phyloP scores from a whole-genome alignment of 108 stramenopile species.

The Skeletonema costatum region DNA sequence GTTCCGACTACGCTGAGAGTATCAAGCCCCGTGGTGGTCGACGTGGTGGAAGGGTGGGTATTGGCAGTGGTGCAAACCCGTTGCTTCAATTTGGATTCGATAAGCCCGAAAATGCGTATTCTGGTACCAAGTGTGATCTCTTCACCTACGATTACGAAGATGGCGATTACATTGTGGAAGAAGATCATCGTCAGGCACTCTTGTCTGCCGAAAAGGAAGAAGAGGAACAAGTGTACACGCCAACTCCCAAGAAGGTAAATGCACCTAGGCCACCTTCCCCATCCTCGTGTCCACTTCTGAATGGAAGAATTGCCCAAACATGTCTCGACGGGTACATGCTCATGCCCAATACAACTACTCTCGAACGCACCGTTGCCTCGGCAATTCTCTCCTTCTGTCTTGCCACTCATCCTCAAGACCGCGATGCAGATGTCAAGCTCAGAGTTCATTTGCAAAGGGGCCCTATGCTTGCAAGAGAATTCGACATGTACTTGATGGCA shows the following conservation, averaged over 20 bases:
- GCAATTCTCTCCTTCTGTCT: constrained; percentile 39
- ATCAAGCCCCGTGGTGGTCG: constrained; percentile 13
- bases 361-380: constrained; percentile 26
- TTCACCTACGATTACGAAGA: constrained; percentile 44
- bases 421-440: constrained; percentile 22
- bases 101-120: constrained; percentile 37
- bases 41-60: background rate
- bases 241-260: background rate
- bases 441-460: constrained; percentile 15
- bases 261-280: constrained; percentile 8
- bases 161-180: constrained; percentile 9
- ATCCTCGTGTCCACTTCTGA: constrained; percentile 12
- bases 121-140: constrained; percentile 32
- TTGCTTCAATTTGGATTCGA: constrained; percentile 30
- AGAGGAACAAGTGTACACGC: background rate
- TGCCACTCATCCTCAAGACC: constrained; percentile 36
- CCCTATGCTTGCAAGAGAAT: constrained; percentile 30
- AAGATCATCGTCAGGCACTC: background rate
- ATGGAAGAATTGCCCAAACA: constrained; percentile 15
- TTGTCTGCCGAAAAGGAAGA: background rate
- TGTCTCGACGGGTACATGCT: constrained; percentile 9
- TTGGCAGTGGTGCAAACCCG: background rate
- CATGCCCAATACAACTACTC: background rate
- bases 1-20: constrained; percentile 10
- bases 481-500: constrained; percentile 30